Evolutionary conservation across 2,329 filamentous ascomycete genomes (phyloP).

Genomic region (Stachybotrys elegans): DNA sequence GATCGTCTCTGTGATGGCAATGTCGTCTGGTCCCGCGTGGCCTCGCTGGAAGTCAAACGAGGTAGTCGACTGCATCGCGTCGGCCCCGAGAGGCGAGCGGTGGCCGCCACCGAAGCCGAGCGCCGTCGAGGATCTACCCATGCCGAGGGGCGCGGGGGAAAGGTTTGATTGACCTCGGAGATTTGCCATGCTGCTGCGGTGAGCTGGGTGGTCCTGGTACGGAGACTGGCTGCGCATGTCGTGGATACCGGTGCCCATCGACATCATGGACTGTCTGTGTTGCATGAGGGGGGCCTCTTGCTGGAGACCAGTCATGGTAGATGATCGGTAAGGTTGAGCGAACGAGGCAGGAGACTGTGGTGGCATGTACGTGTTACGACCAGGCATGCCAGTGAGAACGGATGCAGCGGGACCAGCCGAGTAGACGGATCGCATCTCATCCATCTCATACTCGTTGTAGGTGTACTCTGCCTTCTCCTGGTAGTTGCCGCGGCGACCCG

Average conservation of each 20-base stretch:
- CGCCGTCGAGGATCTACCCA: conserved; percentile 33
- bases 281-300: conserved; percentile 45
- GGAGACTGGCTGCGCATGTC: conserved; percentile 50
- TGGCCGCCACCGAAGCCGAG: conserved; percentile 44
- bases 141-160: conserved; percentile 37
- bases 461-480: conserved; percentile 59
- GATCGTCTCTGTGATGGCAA: conserved; percentile 77
- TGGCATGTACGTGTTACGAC: conserved; percentile 71
- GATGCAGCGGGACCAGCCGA: conserved; percentile 87
- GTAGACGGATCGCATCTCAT: conserved; percentile 95
- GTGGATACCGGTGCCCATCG: conserved; percentile 45
- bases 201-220: conserved; percentile 49
- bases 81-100: conserved; percentile 38
- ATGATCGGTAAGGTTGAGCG: conserved; percentile 43
- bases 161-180: conserved; percentile 43
- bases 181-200: conserved; percentile 59
- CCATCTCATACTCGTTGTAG: conserved; percentile 89
- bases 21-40: conserved; percentile 67
- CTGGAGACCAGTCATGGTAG: conserved; percentile 41
- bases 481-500: conserved; percentile 75
- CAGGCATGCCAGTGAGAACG: conserved; percentile 77
- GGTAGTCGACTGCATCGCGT: conserved; percentile 43
- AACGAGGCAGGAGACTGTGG: conserved; percentile 76
- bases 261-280: conserved; percentile 69
- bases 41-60: conserved; percentile 59